Evolutionary conservation across 495 filamentous ascomycete genomes (phyloP).

Genomic region (Daldinia loculata): DNA sequence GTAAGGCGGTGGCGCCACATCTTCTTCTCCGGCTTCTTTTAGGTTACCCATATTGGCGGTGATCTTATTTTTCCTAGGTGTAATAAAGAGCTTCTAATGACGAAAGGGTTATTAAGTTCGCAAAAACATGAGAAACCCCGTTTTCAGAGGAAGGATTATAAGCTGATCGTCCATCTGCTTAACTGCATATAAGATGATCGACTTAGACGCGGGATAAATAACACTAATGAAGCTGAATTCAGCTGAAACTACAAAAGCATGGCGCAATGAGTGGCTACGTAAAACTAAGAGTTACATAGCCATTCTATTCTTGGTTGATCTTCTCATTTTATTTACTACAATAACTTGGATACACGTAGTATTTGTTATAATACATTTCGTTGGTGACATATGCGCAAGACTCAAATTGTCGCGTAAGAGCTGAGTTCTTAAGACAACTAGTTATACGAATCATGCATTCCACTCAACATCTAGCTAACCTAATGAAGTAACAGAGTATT

Average conservation of each 20-base stretch:
- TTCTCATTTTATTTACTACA: background rate
- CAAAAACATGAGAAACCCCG: background rate
- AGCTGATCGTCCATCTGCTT: background rate
- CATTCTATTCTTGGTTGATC: background rate
- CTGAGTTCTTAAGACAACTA: background rate
- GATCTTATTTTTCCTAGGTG: background rate
- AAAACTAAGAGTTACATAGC: background rate
- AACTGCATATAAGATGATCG: background rate
- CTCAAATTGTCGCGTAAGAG: too few relatives aligned
- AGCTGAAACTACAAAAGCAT: background rate
- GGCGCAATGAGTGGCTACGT: background rate
- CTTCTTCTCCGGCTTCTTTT: slow-evolving; percentile 10
- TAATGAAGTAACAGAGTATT: background rate
- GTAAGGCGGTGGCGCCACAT: slow-evolving; percentile 18
- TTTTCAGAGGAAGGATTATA: background rate
- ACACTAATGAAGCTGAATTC: background rate
- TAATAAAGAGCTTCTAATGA: background rate
- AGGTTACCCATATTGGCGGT: slow-evolving; percentile 20
- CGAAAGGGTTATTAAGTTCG: background rate
- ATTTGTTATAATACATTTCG: background rate
- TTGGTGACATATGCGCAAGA: too few relatives aligned
- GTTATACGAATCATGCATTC: background rate
- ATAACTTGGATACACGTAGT: too few relatives aligned
- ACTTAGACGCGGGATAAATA: background rate
- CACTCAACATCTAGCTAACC: too few relatives aligned